Evolutionary conservation across 1,139 yeast species (phyloP), one percentile per base, ranked within the genome.

Genomic region (Suhomyces bolitotheri): DNA sequence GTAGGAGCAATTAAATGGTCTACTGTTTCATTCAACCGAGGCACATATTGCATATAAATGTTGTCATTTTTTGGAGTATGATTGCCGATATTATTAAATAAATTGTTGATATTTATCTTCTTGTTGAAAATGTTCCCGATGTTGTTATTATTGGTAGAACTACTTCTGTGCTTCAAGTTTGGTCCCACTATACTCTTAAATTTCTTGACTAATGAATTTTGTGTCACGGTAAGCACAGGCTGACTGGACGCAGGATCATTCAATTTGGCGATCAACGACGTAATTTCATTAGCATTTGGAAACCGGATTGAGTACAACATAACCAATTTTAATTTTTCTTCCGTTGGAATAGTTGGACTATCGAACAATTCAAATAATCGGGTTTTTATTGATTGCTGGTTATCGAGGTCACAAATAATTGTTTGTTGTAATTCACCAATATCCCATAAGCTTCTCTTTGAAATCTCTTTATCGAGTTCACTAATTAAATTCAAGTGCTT

Each of bases 401-500:
- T 54, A 19, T 70, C 76, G 38, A 70, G 56, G 43, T 78, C 82
- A 44, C 94, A 81, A 1, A 88, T 80, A 37, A 92, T 67, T 16
- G 82, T 77, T 60, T 92, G 99, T 57, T 92, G 97, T 31, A 89
- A 66, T 59, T 92, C 97, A 45, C 96, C 85, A 6, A 89, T 76
- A 41, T 83, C 89, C 84, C 97, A 83, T 33, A 92, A 65, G 44
- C 83, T 71, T 36, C 73, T 71, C 14, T 58, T 49, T 15, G 76
- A 73, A 29, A 87, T 76, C 39, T 81, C 82, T 38, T 77, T 74
- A 49, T 90, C 95, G 31, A 92, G 72, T 52, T 90, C 97, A 24
- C 92, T 78, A 6, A 92, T 89, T 22, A 92, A 71, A 14, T 95
- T 80, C 71, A 94, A 88, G 60, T 94, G 98, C 53, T 92, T 92